These are phyloP conservation scores for Eleusine coracana DNA, from an alignment of 176 grass and related monocot species.

Conservation along the genomic window DNA sequence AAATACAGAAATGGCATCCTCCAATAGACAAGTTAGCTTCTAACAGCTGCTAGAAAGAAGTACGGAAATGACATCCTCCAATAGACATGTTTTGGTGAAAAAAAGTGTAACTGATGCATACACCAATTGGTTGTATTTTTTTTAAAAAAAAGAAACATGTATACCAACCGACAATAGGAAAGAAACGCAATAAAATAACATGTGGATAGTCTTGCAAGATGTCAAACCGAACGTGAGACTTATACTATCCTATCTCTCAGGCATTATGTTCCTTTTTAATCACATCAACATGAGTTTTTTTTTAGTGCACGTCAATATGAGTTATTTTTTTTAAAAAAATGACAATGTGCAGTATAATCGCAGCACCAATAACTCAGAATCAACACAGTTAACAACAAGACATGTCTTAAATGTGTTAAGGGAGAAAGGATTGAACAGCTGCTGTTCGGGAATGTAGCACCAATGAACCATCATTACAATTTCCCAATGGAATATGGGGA, in stretches of 20 bases:
- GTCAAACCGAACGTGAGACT: background rate
- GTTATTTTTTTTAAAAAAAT: background rate
- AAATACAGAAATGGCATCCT: too few species aligned
- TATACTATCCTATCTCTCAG: background rate
- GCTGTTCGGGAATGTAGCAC: background rate
- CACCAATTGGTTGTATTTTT: background rate
- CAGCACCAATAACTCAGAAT: background rate
- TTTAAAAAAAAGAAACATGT: too few species aligned
- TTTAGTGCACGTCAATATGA: background rate
- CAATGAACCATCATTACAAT: background rate
- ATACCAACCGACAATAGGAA: too few species aligned
- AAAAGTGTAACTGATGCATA: background rate
- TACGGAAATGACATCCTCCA: too few species aligned
- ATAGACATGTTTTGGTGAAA: background rate
- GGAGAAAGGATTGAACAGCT: background rate
- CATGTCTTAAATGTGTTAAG: background rate
- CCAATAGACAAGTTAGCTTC: too few species aligned
- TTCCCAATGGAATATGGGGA: background rate
- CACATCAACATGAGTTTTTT: background rate
- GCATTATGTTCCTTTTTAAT: background rate
- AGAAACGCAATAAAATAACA: too few species aligned
- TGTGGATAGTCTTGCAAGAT: too few species aligned
- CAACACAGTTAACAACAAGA: background rate
- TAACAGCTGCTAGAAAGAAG: too few species aligned
- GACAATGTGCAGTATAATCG: background rate